Base-by-base conservation (phyloP, 73 alveolate genomes). In the Strombidium stylifer region DNA sequence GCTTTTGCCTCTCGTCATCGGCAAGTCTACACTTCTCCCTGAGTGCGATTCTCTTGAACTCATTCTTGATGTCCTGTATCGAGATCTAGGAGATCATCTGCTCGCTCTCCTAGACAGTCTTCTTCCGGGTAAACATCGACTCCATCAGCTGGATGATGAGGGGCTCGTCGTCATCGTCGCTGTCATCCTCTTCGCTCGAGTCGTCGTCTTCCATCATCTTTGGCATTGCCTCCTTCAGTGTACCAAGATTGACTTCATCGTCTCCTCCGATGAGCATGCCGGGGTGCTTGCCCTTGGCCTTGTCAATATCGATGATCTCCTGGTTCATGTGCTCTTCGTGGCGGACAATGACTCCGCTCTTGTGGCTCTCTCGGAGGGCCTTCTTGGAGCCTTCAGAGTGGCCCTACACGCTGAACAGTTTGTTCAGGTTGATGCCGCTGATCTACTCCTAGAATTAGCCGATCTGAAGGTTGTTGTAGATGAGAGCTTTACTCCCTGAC, bases 361-460 rank as follows among this genome's bases (percentile, higher is more conserved):
- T 32, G 10, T n/a, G n/a, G n/a, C n/a, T n/a, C n/a, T n/a, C n/a
- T n/a, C n/a, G n/a, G n/a, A n/a, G n/a, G n/a, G n/a, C n/a, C 32
- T 60, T 60, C 51, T 41, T 18, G n/a, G 37, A 58, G 2, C 28
- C 60, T 27, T 60, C 42, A 60, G 28, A 40, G 4, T 58, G 74
- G 3, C 60, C 65, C 31, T 64, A 64, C 2, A 46, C 45, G 34
- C 66, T 46, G 54, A 64, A 64, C 18, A 64, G 47, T 35, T 64
- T 64, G 55, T 65, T 51, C 30, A 64, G 24, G 30, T 64, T 64
- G 34, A 64, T 28, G 0, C 78, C 78, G 47, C 47, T 64, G 14
- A 64, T 64, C 28, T 64, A 62, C 36, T 64, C 78, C 42, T 64
- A 62, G 37, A 64, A 64, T 3, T 64, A 62, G 45, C 45, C 78